Evolutionary conservation across 352 stramenopile genomes (phyloP).

Genomic region (Phytophthora ohioensis): DNA sequence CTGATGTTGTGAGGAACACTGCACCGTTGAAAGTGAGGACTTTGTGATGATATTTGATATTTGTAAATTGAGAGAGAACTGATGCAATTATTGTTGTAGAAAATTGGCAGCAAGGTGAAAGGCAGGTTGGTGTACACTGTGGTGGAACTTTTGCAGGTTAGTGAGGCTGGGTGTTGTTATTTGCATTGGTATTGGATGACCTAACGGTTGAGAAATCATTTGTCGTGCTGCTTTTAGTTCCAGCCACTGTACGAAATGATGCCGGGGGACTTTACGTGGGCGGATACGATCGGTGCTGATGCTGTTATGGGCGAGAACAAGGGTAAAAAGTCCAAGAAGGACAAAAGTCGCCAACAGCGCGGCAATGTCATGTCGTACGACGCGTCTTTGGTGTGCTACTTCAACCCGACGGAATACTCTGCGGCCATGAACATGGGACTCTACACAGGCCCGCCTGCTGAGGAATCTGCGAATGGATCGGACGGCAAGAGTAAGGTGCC

Average conservation of each 20-base stretch:
- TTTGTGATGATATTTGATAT: not conserved
- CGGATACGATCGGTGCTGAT: conserved; percentile 64
- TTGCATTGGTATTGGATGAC: not conserved
- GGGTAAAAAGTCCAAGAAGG: conserved; percentile 54
- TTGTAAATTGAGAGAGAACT: not conserved
- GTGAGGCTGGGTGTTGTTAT: not conserved
- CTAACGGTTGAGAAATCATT: conserved; percentile 1
- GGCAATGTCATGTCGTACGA: conserved; percentile 69
- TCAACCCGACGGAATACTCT: conserved; percentile 81
- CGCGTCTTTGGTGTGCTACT: conserved; percentile 77
- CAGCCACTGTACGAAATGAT: conserved; percentile 76
- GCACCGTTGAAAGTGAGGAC: conserved; percentile 45
- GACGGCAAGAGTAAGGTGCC: conserved; percentile 31
- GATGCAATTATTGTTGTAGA: conserved; percentile 32
- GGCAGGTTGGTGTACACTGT: conserved; percentile 68
- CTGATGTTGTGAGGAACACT: conserved; percentile 56
- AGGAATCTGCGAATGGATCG: conserved; percentile 15
- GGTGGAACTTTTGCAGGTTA: conserved; percentile 68
- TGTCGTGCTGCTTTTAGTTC: conserved; percentile 47
- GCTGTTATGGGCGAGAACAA: conserved; percentile 64
- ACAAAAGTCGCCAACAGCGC: conserved; percentile 47
- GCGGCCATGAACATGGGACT: conserved; percentile 68
- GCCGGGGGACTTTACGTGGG: conserved; percentile 68
- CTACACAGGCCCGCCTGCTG: conserved; percentile 53
- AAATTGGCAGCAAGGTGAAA: conserved; percentile 55